Evolutionary conservation across 441 rosid genomes (phyloP).

Genomic region (Pelargonium australe): DNA sequence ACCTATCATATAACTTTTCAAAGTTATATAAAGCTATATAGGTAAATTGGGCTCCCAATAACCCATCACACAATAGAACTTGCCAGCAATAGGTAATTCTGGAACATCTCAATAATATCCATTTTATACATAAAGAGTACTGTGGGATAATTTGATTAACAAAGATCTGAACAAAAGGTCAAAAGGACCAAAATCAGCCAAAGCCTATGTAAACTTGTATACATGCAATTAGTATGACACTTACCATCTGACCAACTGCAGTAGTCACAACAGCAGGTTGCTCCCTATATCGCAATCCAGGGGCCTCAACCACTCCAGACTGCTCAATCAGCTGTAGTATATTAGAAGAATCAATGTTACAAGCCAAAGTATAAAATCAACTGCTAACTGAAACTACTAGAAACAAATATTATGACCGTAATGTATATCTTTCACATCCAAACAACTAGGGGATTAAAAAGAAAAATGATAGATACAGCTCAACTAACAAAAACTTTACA

Average conservation of each 20-base stretch:
- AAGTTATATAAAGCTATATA: too few relatives aligned
- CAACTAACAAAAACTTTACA: background rate
- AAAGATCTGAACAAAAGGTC: too few relatives aligned
- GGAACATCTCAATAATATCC: too few relatives aligned
- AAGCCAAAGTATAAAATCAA: background rate
- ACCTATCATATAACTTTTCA: too few relatives aligned
- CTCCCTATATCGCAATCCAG: background rate
- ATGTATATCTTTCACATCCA: background rate
- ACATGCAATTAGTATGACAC: too few relatives aligned
- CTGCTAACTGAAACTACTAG: background rate
- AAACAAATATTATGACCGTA: background rate
- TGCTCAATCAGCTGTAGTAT: background rate
- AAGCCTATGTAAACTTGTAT: too few relatives aligned
- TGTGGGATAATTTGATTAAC: too few relatives aligned
- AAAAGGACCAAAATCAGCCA: too few relatives aligned
- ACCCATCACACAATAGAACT: too few relatives aligned
- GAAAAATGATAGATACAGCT: background rate
- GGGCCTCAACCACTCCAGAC: background rate
- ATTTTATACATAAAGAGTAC: too few relatives aligned
- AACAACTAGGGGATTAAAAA: background rate
- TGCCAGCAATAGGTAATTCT: too few relatives aligned
- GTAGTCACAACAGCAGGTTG: background rate
- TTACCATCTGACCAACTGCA: background rate
- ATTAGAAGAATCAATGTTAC: background rate
- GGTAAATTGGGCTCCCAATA: too few relatives aligned